phyloP scores from a whole-genome alignment of 2,329 filamentous ascomycete genomes.

The Aspergillus calidoustus region DNA sequence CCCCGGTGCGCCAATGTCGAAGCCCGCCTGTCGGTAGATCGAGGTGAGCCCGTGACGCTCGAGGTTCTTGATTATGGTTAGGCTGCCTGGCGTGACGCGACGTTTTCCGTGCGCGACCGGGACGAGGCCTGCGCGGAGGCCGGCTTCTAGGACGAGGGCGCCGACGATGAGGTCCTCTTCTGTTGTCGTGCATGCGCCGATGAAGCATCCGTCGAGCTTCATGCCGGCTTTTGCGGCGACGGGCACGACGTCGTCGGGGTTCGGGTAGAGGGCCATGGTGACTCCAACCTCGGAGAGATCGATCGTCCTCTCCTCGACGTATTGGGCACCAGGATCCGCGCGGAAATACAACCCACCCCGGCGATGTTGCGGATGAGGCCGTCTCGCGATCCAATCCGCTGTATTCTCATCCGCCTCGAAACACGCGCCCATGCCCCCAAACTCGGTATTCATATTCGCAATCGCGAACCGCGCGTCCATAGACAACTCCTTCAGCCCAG shows the following conservation, averaged over 20 bases:
- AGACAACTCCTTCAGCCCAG: background rate
- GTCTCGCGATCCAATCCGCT: background rate
- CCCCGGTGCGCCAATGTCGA: background rate
- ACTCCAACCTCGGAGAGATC: conserved; percentile 3
- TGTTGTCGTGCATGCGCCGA: conserved; percentile 5
- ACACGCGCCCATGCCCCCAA: background rate
- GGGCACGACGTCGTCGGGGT: background rate
- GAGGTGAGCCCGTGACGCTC: background rate
- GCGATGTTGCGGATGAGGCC: background rate
- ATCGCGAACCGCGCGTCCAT: conserved; percentile 6
- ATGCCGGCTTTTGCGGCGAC: background rate
- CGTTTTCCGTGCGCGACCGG: background rate
- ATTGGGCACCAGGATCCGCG: background rate
- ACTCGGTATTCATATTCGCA: conserved; percentile 1
- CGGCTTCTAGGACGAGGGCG: conserved; percentile 1
- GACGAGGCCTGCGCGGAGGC: background rate
- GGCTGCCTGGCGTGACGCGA: background rate
- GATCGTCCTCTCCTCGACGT: background rate
- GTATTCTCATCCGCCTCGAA: conserved; percentile 2
- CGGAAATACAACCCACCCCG: background rate
- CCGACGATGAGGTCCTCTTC: conserved; percentile 1
- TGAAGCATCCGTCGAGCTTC: conserved; percentile 1
- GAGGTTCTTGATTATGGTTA: background rate
- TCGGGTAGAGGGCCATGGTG: background rate
- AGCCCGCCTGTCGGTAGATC: background rate